Percentiles rank a stretch among this genome's conserved stretches.
Conservation (phyloP, 208 protist species). For the Naegleria fowleri region DNA sequence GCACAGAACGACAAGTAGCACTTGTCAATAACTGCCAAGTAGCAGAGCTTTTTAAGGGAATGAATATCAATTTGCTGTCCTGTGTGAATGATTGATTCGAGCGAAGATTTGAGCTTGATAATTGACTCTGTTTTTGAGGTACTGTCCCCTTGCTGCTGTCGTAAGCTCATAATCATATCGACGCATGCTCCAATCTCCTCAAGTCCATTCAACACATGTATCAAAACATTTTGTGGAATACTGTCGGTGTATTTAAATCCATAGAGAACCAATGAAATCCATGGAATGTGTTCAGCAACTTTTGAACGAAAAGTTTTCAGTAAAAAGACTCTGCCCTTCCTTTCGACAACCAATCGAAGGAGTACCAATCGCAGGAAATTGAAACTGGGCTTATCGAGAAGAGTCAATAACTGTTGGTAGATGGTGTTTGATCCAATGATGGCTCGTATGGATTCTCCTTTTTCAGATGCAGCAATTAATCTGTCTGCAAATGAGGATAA, state of each 20-base stretch:
- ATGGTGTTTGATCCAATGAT: not conserved
- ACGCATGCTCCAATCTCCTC: not conserved
- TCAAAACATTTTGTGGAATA: not conserved
- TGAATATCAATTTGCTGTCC: not conserved
- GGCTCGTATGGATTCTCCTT: not conserved
- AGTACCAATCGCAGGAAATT: not conserved
- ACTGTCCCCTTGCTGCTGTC: not conserved
- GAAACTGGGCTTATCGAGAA: not conserved
- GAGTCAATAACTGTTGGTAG: not conserved
- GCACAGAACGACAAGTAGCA: not conserved
- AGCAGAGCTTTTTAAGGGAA: not conserved
- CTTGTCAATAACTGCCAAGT: not conserved
- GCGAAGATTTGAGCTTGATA: not conserved
- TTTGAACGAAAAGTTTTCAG: not conserved
- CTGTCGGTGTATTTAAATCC: not conserved
- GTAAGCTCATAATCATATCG: not conserved
- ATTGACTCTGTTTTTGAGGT: not conserved
- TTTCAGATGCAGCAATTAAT: not conserved
- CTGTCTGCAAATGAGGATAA: not conserved
- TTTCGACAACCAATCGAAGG: not conserved
- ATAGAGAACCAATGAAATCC: not conserved
- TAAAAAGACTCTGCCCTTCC: not conserved
- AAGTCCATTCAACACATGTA: not conserved
- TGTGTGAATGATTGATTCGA: not conserved
- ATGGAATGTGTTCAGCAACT: not conserved